Conservation (phyloP, 495 filamentous ascomycete species). For the Pseudoneurospora amorphoporcata region DNA sequence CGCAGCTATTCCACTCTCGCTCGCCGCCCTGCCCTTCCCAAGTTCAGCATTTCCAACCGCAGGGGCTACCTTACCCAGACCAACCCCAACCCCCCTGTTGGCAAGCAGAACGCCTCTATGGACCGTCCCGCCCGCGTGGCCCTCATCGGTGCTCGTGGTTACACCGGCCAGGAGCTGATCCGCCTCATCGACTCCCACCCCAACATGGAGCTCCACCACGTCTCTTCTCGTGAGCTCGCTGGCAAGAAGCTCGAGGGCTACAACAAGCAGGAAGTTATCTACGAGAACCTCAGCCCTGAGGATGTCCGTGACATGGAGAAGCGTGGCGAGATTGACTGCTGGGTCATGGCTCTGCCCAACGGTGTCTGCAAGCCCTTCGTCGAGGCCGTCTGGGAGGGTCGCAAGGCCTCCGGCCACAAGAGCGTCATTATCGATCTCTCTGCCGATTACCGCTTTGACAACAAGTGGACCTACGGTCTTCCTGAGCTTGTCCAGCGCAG, state of each 20-base stretch:
- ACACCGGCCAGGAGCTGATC: conserved; percentile 91
- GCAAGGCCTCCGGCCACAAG: conserved; percentile 45
- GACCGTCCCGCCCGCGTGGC: conserved; percentile 71
- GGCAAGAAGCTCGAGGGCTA: conserved; percentile 89
- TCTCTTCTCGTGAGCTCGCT: conserved; percentile 87
- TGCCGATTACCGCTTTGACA: conserved; percentile 90
- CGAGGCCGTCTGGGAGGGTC: conserved; percentile 73
- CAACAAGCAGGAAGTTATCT: conserved; percentile 83
- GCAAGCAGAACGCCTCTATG: conserved; percentile 82
- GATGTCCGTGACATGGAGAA: conserved; percentile 87
- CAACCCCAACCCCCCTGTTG: conserved; percentile 96
- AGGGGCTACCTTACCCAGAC: conserved; percentile 60
- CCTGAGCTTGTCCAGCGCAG: conserved; percentile 75
- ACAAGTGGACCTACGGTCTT: conserved; percentile 88
- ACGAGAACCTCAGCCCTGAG: conserved; percentile 83
- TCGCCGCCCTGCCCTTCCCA: conserved; percentile 24
- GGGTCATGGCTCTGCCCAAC: conserved; percentile 97
- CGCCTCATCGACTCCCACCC: conserved; percentile 81
- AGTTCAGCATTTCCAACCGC: conserved; percentile 22
- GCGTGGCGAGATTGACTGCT: conserved; percentile 89
- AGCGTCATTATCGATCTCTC: conserved; percentile 87
- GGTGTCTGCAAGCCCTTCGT: conserved; percentile 95
- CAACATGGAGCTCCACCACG: conserved; percentile 87
- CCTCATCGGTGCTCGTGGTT: conserved; percentile 90
- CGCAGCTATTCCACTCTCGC: conserved; percentile 53